Base-by-base conservation (phyloP, 2,329 filamentous ascomycete genomes). In the Pestalotiopsis sp. region DNA sequence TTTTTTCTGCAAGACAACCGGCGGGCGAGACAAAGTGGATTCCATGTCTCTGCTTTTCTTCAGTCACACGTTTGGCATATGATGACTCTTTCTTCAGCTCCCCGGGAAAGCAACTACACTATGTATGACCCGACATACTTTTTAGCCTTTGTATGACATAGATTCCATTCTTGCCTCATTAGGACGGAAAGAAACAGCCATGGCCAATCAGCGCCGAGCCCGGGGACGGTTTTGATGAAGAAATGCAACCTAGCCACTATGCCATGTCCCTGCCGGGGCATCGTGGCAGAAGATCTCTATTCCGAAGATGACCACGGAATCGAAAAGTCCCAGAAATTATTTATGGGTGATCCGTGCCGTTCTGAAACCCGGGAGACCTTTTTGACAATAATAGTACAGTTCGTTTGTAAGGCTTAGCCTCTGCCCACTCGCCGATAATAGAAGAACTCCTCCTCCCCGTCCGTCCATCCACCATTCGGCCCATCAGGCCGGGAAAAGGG, bases 91-190 rank as follows among this genome's bases (percentile, higher is more conserved):
- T n/a, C 17, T n/a, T 9, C 17, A 9, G 45, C n/a, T 20, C 45
- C 45, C 17, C 45, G 45, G 45, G 45, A 52, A 52, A 52, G 45
- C 45, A 52, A 52, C 14, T 36, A 36, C 45, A 52, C 12, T 23
- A 13, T 25, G 11, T 59, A 36, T 59, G 57, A 27, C 57, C 27
- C 27, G 23, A 17, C 23, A 36, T 20, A 59, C 57, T 36, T 27
- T 59, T 59, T 59, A 36, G 57, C n/a, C 57, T 27, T 27, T 59
- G 57, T 27, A 27, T 27, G 27, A 36, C 59, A 62, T 36, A 39
- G 31, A 39, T 52, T 52, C 59, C 27, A 20, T 36, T 62, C 59
- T 62, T 62, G 36, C 59, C 59, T 20, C n/a, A 62, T 62, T 62
- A 62, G 59, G 59, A 62, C 27, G 45, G 17, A 62, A 62, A 39